These are phyloP conservation scores for Fusarium equiseti DNA, from an alignment of 2,329 filamentous ascomycete genomes.

Conservation along the genomic window DNA sequence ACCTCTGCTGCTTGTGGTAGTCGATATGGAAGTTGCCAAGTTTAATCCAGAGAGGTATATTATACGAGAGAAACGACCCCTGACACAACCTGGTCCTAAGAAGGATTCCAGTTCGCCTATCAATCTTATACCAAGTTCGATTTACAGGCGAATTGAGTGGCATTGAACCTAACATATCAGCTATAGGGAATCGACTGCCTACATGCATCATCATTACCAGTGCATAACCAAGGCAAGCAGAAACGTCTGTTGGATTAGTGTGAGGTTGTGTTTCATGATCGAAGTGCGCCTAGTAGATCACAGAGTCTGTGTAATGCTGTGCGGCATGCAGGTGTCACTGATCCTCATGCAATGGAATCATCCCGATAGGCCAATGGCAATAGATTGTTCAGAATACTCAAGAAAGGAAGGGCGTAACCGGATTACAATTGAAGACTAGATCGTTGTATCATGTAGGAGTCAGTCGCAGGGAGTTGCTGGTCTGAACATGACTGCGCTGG, in stretches of 20 bases:
- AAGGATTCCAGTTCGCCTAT: neutral
- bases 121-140: neutral
- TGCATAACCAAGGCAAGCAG: neutral
- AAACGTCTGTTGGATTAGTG: neutral
- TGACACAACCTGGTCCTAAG: neutral
- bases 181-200: neutral
- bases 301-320: constrained; percentile 7
- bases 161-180: neutral
- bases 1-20: neutral
- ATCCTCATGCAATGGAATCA: constrained; percentile 12
- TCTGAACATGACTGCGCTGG: constrained; percentile 11
- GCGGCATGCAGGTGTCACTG: neutral
- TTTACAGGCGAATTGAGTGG: neutral
- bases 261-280: constrained; percentile 14
- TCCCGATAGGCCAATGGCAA: constrained; percentile 15
- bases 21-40: neutral
- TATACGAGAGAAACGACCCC: neutral
- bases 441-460: neutral
- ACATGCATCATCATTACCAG: neutral
- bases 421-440: neutral
- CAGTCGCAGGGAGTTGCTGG: constrained; percentile 1
- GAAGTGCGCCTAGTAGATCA: constrained; percentile 13
- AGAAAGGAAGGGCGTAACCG: neutral
- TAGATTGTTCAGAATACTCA: neutral
- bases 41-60: neutral